Conservation (phyloP, 306 rosid species). For the Dryas alaskensis region DNA sequence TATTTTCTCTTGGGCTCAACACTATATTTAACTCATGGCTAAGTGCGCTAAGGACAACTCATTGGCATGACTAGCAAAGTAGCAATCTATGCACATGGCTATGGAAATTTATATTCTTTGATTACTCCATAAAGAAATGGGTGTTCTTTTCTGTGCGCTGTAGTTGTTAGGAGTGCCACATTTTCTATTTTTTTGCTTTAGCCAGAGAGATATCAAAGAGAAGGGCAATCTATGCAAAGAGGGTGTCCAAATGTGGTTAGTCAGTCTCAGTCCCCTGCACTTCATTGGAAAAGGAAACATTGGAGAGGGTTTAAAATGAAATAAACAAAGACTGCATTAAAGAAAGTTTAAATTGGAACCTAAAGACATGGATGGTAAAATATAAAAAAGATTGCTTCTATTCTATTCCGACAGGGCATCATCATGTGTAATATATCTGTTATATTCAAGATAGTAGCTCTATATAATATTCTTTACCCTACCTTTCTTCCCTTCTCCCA, state of each 20-base stretch:
- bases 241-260: too few relatives aligned
- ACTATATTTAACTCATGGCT: conserved; percentile 24
- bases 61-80: conserved; percentile 14
- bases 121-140: conserved; percentile 6
- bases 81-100: conserved; percentile 43
- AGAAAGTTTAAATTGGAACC: conserved; percentile 11
- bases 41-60: conserved; percentile 37
- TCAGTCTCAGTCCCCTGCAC: neutral
- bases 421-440: conserved; percentile 25
- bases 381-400: conserved; percentile 38
- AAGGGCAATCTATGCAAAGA: neutral
- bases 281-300: conserved; percentile 1
- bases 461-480: conserved; percentile 3
- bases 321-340: neutral
- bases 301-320: neutral
- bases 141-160: neutral
- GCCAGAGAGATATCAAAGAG: neutral
- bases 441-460: conserved; percentile 21
- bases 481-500: neutral
- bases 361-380: conserved; percentile 18
- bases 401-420: conserved; percentile 67
- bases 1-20: conserved; percentile 43
- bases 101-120: conserved; percentile 11
- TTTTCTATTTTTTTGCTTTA: neutral
- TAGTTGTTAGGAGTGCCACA: conserved; percentile 1